Conservation (phyloP, 2,329 filamentous ascomycete species). For the Talaromyces sp. region DNA sequence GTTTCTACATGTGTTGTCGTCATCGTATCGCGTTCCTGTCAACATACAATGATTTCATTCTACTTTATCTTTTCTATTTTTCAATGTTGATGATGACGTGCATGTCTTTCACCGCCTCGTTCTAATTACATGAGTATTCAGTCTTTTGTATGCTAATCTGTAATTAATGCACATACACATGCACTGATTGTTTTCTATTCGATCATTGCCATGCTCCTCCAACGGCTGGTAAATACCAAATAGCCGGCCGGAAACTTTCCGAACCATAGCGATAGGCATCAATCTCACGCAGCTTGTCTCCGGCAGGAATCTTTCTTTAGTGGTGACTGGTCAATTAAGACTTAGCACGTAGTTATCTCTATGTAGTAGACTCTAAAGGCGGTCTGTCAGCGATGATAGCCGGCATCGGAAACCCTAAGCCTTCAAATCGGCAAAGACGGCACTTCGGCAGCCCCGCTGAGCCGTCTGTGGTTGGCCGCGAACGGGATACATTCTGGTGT, state of each 20-base stretch:
- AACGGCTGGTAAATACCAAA: neutral
- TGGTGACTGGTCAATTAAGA: neutral
- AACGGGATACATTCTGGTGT: neutral
- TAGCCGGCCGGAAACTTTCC: neutral
- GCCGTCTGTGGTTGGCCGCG: neutral
- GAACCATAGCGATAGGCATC: neutral
- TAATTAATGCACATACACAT: constrained; percentile 5
- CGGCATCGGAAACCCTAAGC: neutral
- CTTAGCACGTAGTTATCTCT: neutral
- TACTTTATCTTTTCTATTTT: neutral
- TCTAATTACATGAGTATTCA: neutral
- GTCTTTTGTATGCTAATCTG: constrained; percentile 1
- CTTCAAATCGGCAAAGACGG: constrained; percentile 5
- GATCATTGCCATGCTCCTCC: neutral
- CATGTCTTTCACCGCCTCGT: neutral
- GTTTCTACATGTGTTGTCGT: neutral
- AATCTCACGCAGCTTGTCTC: neutral
- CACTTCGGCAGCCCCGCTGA: neutral
- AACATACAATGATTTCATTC: constrained; percentile 7
- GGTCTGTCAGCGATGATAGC: neutral
- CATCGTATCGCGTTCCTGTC: neutral
- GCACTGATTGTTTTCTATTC: neutral
- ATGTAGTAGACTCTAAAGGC: neutral
- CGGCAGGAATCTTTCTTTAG: neutral
- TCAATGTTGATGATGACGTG: constrained; percentile 3